These are phyloP conservation scores for Marchantia polymorpha DNA, from an alignment of 225 moss, liverwort and hornwort species.

Conservation along the genomic window DNA sequence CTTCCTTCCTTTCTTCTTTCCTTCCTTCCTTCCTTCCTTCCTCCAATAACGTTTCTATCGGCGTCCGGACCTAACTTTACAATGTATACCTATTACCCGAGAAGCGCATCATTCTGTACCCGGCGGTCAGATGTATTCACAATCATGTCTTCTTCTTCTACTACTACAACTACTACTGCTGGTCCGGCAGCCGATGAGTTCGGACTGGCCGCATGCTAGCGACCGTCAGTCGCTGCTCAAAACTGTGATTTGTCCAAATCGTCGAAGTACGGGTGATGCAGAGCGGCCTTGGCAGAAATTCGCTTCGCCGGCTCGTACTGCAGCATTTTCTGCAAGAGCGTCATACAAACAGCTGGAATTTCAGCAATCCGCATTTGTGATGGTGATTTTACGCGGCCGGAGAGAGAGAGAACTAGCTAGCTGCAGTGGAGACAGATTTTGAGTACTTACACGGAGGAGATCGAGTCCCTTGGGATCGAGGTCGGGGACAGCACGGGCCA, in stretches of 20 bases:
- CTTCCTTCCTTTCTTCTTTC: no score
- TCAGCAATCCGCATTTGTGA: neutral
- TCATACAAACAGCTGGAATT: neutral
- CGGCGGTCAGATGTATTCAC: neutral
- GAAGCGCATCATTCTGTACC: neutral
- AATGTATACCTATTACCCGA: neutral
- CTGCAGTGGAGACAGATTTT: no score
- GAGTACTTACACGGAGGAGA: slow-evolving; percentile 41
- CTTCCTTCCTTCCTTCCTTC: no score
- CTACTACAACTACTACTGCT: no score
- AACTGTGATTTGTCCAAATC: slow-evolving; percentile 82
- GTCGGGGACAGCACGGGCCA: slow-evolving; percentile 57
- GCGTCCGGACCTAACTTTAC: no score
- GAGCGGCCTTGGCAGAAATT: slow-evolving; percentile 68
- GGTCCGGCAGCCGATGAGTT: neutral
- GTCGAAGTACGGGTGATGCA: slow-evolving; percentile 68
- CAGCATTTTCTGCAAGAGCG: slow-evolving; percentile 61
- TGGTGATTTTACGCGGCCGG: neutral
- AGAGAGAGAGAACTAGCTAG: no score
- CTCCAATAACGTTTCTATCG: no score
- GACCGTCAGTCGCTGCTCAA: slow-evolving; percentile 20
- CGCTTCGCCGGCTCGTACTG: slow-evolving; percentile 70
- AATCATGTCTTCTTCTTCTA: no score
- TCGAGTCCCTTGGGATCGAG: slow-evolving; percentile 58
- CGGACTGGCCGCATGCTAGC: neutral